These are phyloP conservation scores for Solidago caesia DNA, from an alignment of 129 eudicot species.

Conservation along the genomic window DNA sequence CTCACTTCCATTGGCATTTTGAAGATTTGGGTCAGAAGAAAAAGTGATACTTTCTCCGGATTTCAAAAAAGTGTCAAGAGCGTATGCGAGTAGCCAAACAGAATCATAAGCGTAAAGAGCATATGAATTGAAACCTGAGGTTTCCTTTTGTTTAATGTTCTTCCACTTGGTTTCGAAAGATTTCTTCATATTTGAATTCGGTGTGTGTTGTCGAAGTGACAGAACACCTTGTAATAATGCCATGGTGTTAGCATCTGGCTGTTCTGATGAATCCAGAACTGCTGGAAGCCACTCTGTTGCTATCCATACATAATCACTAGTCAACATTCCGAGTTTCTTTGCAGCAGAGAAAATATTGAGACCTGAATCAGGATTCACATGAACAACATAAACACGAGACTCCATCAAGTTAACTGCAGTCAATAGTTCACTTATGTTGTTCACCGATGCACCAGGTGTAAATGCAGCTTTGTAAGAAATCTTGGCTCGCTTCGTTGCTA, in stretches of 20 bases:
- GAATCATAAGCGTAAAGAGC: slow-evolving; percentile 91
- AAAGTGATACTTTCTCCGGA: slow-evolving; percentile 54
- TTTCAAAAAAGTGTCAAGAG: slow-evolving; percentile 56
- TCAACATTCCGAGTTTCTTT: slow-evolving; percentile 73
- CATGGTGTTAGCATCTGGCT: slow-evolving; percentile 28
- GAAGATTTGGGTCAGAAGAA: slow-evolving; percentile 57
- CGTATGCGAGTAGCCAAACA: slow-evolving; percentile 73
- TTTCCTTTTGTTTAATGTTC: slow-evolving; percentile 41
- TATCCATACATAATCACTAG: slow-evolving; percentile 76
- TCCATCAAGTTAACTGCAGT: slow-evolving; percentile 71
- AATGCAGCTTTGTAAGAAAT: slow-evolving; percentile 84
- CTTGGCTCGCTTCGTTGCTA: slow-evolving; percentile 66
- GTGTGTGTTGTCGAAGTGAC: slow-evolving; percentile 68
- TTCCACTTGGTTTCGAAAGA: slow-evolving; percentile 49
- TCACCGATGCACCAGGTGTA: slow-evolving; percentile 47
- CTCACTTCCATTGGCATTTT: slow-evolving; percentile 38
- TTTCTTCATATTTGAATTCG: slow-evolving; percentile 50
- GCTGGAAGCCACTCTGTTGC: slow-evolving; percentile 92
- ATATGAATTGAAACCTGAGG: slow-evolving; percentile 55
- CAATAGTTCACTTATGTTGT: slow-evolving; percentile 43
- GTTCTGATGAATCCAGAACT: slow-evolving; percentile 49
- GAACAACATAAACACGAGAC: slow-evolving; percentile 87
- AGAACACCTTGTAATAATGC: slow-evolving; percentile 67
- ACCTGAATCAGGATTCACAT: slow-evolving; percentile 90
- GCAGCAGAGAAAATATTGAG: slow-evolving; percentile 58